Evolutionary conservation across 2,329 filamentous ascomycete species (phyloP).

Genomic region (Didymella lethalis): DNA sequence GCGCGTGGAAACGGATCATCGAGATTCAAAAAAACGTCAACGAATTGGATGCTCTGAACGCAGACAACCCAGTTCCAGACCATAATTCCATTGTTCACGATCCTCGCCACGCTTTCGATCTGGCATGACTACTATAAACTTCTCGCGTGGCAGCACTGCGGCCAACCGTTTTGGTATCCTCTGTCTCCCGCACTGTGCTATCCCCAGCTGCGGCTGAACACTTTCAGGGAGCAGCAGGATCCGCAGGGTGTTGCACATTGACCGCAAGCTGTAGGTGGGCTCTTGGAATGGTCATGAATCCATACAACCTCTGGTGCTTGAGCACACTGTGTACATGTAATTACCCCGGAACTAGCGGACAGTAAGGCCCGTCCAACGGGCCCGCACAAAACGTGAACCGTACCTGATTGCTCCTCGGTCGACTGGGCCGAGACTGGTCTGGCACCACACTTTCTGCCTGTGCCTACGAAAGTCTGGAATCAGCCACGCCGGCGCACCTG

Average conservation of each 20-base stretch:
- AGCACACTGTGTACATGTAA: background rate
- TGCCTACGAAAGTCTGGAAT: conserved; percentile 9
- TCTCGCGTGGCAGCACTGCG: conserved; percentile 2
- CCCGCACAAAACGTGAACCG: background rate
- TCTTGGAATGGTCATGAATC: background rate
- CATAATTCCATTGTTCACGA: conserved; percentile 6
- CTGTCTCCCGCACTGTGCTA: background rate
- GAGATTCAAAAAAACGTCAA: background rate
- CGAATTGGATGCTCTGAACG: background rate
- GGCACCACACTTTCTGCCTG: conserved; percentile 4
- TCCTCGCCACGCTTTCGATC: conserved; percentile 18
- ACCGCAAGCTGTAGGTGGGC: background rate
- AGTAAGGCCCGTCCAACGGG: background rate
- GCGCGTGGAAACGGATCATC: background rate
- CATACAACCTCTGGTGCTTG: background rate
- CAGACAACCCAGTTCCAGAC: conserved; percentile 9
- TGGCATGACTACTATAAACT: conserved; percentile 1
- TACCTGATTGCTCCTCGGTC: conserved; percentile 1
- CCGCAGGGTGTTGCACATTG: background rate
- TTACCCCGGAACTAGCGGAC: background rate
- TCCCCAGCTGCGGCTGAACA: conserved; percentile 5
- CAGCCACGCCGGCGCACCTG: conserved; percentile 13
- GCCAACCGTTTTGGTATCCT: background rate
- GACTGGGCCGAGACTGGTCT: conserved; percentile 14
- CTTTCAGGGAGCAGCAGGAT: background rate